Evolutionary conservation across 495 filamentous ascomycete species (phyloP).

Genomic region (Penicillium ochrochloron): DNA sequence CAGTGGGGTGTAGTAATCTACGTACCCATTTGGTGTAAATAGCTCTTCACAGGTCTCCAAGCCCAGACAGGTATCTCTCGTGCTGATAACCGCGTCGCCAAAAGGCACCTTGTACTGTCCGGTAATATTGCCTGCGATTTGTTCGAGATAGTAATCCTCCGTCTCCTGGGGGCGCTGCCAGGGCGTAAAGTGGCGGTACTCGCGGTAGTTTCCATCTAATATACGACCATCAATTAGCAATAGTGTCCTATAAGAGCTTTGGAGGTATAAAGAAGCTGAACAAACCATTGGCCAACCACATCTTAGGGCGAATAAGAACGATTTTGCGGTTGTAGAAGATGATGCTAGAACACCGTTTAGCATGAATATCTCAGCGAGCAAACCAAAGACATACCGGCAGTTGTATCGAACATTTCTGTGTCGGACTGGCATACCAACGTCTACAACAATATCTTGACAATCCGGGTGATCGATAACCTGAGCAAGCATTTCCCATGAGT

Average conservation of each 20-base stretch:
- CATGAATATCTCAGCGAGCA: background rate
- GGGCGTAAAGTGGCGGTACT: conserved; percentile 64
- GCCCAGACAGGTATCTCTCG: conserved; percentile 71
- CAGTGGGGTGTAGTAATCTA: background rate
- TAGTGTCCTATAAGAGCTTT: background rate
- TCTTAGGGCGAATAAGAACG: conserved; percentile 79
- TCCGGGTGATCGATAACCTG: conserved; percentile 58
- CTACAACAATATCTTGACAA: conserved; percentile 78
- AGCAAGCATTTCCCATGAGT: conserved; percentile 74
- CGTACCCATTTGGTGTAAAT: conserved; percentile 66
- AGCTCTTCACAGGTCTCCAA: conserved; percentile 82
- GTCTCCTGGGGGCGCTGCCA: conserved; percentile 63
- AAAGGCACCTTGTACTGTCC: conserved; percentile 68
- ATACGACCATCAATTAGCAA: background rate
- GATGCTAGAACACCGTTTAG: conserved; percentile 38
- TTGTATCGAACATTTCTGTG: conserved; percentile 77
- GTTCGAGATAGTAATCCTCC: conserved; percentile 77
- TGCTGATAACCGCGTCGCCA: conserved; percentile 77
- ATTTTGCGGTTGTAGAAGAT: conserved; percentile 71
- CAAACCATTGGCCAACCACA: conserved; percentile 77
- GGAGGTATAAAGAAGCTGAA: background rate
- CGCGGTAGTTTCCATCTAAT: conserved; percentile 48
- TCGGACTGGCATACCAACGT: conserved; percentile 69
- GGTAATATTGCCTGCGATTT: conserved; percentile 62
- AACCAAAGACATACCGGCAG: conserved; percentile 50